These are phyloP conservation scores for Cryptococcus sp. DNA, from an alignment of 1,284 basidiomycete genomes.

Conservation along the genomic window DNA sequence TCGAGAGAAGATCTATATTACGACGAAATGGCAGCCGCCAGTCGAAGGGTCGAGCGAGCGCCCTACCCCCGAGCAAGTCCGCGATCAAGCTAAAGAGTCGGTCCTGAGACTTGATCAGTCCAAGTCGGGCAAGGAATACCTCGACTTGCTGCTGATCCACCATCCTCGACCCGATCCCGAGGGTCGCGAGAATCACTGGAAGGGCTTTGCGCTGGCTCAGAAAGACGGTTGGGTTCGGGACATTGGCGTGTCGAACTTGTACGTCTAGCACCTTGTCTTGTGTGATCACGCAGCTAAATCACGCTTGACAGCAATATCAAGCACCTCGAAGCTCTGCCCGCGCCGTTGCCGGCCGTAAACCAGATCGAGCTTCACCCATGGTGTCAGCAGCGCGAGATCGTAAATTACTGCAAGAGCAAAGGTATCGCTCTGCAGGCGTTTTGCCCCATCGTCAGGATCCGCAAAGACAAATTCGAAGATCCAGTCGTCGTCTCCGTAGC, in stretches of 20 bases:
- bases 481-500: constrained; percentile 60
- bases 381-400: constrained; percentile 76
- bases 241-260: constrained; percentile 78
- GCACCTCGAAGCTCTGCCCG: constrained; percentile 74
- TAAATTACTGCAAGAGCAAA: constrained; percentile 68
- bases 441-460: constrained; percentile 67
- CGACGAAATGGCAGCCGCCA: constrained; percentile 58
- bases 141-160: constrained; percentile 77
- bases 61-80: constrained; percentile 12
- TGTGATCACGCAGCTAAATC: not conserved
- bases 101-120: constrained; percentile 8
- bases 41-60: constrained; percentile 2
- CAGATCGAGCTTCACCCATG: constrained; percentile 86
- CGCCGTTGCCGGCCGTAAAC: constrained; percentile 71
- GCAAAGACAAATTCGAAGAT: constrained; percentile 58
- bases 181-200: constrained; percentile 30
- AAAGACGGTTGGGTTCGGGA: constrained; percentile 65
- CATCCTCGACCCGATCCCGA: constrained; percentile 31
- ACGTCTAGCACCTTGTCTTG: constrained; percentile 36
- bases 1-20: constrained; percentile 49
- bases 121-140: constrained; percentile 52
- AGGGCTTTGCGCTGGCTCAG: constrained; percentile 45
- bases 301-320: constrained; percentile 61
- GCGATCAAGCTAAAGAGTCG: constrained; percentile 12
- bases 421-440: constrained; percentile 75